Evolutionary conservation across 257 asterid genomes (phyloP).

Genomic region (Penstemon newberryi): DNA sequence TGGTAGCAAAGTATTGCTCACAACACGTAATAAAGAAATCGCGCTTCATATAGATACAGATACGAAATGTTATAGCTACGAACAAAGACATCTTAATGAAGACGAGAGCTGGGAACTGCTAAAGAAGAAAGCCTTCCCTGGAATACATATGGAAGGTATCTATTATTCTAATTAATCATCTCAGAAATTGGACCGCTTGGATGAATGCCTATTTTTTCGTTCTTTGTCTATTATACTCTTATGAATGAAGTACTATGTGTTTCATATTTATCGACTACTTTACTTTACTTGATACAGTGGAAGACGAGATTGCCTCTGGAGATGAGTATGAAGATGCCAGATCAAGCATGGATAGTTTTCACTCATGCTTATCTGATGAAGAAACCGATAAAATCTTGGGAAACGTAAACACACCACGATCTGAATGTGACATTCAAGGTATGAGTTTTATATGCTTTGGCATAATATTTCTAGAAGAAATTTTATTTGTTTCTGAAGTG

Average conservation of each 20-base stretch:
- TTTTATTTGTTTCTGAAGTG: too few species aligned
- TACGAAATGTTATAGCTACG: not conserved
- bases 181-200: not conserved
- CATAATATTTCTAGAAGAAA: too few species aligned
- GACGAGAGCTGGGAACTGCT: constrained; percentile 30
- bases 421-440: too few species aligned
- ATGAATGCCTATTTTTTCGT: not conserved
- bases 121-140: constrained; percentile 15
- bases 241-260: not conserved
- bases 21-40: constrained; percentile 26
- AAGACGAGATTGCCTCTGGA: too few species aligned
- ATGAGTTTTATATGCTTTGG: too few species aligned
- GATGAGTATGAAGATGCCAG: too few species aligned
- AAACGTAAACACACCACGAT: too few species aligned
- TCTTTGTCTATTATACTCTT: not conserved
- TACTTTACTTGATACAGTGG: too few species aligned
- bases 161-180: not conserved
- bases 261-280: too few species aligned
- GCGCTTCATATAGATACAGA: constrained; percentile 23
- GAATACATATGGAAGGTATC: constrained; percentile 5
- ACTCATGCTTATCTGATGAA: too few species aligned
- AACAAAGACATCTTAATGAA: constrained; percentile 11
- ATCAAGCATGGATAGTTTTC: too few species aligned
- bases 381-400: too few species aligned
- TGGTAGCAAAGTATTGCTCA: constrained; percentile 26